Conservation (phyloP, 2,329 filamentous ascomycete genomes). For the Penicillium corylophilum region DNA sequence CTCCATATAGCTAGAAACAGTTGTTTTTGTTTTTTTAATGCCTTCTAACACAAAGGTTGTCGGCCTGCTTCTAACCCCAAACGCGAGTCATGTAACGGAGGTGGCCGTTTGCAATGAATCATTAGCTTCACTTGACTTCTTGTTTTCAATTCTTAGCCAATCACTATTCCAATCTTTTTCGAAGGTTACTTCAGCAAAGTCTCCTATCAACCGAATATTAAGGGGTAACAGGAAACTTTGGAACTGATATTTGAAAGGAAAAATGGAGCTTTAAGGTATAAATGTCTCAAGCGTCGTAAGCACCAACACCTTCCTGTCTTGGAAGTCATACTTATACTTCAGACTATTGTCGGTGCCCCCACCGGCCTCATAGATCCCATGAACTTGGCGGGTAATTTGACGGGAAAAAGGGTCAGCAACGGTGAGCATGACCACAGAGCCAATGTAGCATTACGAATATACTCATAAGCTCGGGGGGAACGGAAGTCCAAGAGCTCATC, state of each 20-base stretch:
- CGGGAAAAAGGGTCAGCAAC: background rate
- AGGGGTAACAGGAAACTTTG: background rate
- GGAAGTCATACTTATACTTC: background rate
- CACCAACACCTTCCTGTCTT: background rate
- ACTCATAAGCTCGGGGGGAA: slow-evolving; percentile 2
- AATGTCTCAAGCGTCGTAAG: background rate
- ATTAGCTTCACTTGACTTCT: too few species aligned
- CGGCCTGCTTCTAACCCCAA: too few species aligned
- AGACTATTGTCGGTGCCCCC: background rate
- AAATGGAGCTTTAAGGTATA: background rate
- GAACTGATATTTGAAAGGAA: background rate
- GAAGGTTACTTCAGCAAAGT: background rate
- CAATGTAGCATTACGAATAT: slow-evolving; percentile 2
- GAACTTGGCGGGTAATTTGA: background rate
- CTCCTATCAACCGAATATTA: background rate
- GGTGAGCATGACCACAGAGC: background rate
- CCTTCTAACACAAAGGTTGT: too few species aligned
- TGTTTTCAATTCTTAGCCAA: background rate
- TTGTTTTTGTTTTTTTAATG: too few species aligned
- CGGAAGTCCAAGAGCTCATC: slow-evolving; percentile 1
- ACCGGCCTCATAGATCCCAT: background rate
- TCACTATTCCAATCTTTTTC: too few species aligned
- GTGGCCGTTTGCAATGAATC: too few species aligned
- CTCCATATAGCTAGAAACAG: too few species aligned
- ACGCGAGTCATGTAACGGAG: too few species aligned